A percentile compares a stretch with the other conserved stretches of the same genome.
These are phyloP conservation scores for Anthracocystis walkeri DNA, from an alignment of 1,284 basidiomycete genomes.

Conservation along the genomic window DNA sequence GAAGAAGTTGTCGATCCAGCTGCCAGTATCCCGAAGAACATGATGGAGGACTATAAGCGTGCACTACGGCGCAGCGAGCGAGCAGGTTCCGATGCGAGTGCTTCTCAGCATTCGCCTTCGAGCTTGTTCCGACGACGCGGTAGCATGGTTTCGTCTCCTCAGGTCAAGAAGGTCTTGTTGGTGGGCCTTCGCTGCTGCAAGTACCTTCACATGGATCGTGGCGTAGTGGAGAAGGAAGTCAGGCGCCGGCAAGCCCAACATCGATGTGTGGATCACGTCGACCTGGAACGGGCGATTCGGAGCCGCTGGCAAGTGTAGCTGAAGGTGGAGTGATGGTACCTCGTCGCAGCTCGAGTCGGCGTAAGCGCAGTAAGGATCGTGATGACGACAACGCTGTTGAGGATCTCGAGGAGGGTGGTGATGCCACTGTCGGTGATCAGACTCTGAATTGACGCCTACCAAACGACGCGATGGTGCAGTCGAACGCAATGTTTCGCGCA, in stretches of 20 bases:
- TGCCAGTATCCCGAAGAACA: slow-evolving; percentile 52
- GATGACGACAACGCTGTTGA: slow-evolving; percentile 1
- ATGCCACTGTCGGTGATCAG: slow-evolving; percentile 5
- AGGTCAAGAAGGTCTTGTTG: slow-evolving; percentile 14
- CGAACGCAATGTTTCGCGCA: slow-evolving; percentile 26
- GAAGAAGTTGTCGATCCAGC: slow-evolving; percentile 55
- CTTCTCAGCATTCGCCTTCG: slow-evolving; percentile 19
- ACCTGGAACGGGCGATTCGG: slow-evolving; percentile 35
- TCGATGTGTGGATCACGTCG: slow-evolving; percentile 22
- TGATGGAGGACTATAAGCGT: slow-evolving; percentile 62
- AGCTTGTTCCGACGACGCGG: slow-evolving; percentile 29
- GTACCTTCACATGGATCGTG: slow-evolving; percentile 38
- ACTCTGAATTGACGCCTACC: slow-evolving; percentile 5
- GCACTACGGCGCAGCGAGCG: slow-evolving; percentile 37
- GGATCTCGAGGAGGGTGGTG: neutral
- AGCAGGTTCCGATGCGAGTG: slow-evolving; percentile 11
- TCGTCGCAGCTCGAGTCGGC: slow-evolving; percentile 33
- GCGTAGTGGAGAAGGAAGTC: slow-evolving; percentile 25
- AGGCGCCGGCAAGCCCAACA: slow-evolving; percentile 21
- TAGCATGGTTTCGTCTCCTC: slow-evolving; percentile 32
- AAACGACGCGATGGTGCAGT: slow-evolving; percentile 17
- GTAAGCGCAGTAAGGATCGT: slow-evolving; percentile 14
- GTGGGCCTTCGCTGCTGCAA: slow-evolving; percentile 30
- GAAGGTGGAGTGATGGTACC: slow-evolving; percentile 38
- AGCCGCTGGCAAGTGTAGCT: slow-evolving; percentile 31